Conservation (phyloP, 1,139 yeast species). For the Taiozyma sp. region DNA sequence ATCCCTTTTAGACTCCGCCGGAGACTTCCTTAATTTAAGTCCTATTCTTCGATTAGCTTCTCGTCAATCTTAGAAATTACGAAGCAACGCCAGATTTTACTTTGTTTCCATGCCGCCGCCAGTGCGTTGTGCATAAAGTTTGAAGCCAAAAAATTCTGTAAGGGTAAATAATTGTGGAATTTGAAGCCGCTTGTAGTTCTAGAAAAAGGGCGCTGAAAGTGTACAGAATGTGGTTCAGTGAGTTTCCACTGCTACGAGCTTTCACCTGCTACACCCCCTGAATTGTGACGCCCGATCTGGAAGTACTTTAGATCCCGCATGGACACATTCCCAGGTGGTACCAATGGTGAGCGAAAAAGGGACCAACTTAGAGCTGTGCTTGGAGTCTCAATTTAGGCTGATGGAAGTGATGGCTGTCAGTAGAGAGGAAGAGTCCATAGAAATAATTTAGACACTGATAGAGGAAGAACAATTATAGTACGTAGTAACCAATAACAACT, state of each 20-base stretch:
- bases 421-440: too few species aligned
- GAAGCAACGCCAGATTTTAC: neutral
- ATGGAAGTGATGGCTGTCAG: too few species aligned
- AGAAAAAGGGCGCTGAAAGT: neutral
- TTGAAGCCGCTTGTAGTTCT: neutral
- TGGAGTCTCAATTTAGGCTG: too few species aligned
- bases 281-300: neutral
- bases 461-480: neutral
- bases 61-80: neutral
- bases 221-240: neutral
- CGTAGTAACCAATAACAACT: too few species aligned
- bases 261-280: too few species aligned
- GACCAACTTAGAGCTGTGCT: too few species aligned
- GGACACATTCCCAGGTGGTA: neutral
- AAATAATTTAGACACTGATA: neutral
- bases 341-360: neutral
- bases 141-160: neutral
- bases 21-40: neutral
- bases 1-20: too few species aligned
- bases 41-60: neutral
- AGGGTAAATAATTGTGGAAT: neutral
- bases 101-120: neutral
- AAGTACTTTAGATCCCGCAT: neutral
- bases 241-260: too few species aligned
- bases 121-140: neutral